Percentiles rank a stretch among this genome's conserved stretches.
Evolutionary conservation across 2,329 filamentous ascomycete species (phyloP).

Genomic region (Alternaria ethzedia): DNA sequence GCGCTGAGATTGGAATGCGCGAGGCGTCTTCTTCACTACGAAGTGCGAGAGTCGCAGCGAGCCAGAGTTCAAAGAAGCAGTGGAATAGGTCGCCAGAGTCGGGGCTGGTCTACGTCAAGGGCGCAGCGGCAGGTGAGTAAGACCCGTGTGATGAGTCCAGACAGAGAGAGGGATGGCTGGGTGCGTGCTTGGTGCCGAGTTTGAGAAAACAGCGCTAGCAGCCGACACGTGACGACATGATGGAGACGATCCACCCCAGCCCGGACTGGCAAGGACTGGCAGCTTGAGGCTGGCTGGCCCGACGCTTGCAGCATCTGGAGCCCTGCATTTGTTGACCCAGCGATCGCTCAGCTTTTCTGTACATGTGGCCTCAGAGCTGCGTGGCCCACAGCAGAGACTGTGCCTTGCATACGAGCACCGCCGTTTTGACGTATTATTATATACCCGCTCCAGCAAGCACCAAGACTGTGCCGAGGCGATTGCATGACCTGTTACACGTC

Average conservation of each 20-base stretch:
- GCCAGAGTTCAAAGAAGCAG: slow-evolving; percentile 29
- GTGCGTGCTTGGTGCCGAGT: slow-evolving; percentile 17
- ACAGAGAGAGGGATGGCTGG: slow-evolving; percentile 9
- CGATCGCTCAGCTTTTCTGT: background rate
- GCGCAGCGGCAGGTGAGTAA: slow-evolving; percentile 28
- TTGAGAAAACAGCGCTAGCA: slow-evolving; percentile 17
- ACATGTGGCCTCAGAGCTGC: background rate
- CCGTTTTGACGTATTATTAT: background rate
- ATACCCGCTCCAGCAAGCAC: background rate
- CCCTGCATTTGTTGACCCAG: background rate
- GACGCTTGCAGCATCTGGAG: background rate
- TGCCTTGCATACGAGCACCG: slow-evolving; percentile 1
- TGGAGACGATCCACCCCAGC: background rate
- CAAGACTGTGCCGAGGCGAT: slow-evolving; percentile 6
- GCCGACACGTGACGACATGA: slow-evolving; percentile 19
- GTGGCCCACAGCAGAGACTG: background rate
- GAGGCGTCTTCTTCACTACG: slow-evolving; percentile 26
- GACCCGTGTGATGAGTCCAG: slow-evolving; percentile 11
- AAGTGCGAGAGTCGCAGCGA: slow-evolving; percentile 26
- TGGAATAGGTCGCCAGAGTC: slow-evolving; percentile 21
- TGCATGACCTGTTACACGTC: background rate
- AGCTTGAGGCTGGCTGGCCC: background rate
- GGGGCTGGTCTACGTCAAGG: slow-evolving; percentile 28
- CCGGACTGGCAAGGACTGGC: background rate
- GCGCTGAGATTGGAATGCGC: slow-evolving; percentile 27